Evolutionary conservation across 768 basidiomycete species (phyloP).

Genomic region (Lactarius evosmus): DNA sequence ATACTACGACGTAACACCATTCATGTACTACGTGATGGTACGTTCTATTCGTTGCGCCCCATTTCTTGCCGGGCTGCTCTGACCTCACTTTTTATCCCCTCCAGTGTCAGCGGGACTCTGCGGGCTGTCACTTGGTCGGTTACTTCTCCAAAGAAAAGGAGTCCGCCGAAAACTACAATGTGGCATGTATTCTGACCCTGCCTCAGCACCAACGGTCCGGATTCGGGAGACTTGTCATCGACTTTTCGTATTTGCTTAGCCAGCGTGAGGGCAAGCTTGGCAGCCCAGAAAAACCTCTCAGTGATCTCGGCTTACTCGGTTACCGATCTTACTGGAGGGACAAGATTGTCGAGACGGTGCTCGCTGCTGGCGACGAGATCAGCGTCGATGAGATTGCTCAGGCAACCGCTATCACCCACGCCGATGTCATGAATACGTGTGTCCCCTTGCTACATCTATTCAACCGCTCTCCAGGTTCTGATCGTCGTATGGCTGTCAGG

Average conservation of each 20-base stretch:
- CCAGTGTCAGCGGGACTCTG: slow-evolving; percentile 79
- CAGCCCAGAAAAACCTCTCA: slow-evolving; percentile 95
- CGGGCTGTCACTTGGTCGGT: slow-evolving; percentile 91
- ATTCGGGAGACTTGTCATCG: slow-evolving; percentile 92
- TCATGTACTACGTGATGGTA: slow-evolving; percentile 99
- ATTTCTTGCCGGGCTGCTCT: background rate
- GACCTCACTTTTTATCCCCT: slow-evolving; percentile 19
- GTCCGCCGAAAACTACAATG: slow-evolving; percentile 95
- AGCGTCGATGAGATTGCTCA: slow-evolving; percentile 97
- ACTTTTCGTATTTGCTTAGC: slow-evolving; percentile 97
- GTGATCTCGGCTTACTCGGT: slow-evolving; percentile 86
- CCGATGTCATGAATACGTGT: slow-evolving; percentile 98
- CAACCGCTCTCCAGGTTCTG: background rate
- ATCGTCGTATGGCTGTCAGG: slow-evolving; percentile 43
- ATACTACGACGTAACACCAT: slow-evolving; percentile 99
- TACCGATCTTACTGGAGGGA: slow-evolving; percentile 98
- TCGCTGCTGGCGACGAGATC: slow-evolving; percentile 66
- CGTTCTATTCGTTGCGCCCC: slow-evolving; percentile 27
- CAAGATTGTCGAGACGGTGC: slow-evolving; percentile 86
- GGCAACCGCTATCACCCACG: slow-evolving; percentile 90
- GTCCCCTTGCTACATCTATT: slow-evolving; percentile 36
- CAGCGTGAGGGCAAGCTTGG: slow-evolving; percentile 96
- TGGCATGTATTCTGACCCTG: slow-evolving; percentile 97
- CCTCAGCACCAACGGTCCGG: slow-evolving; percentile 97
- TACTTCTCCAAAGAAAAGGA: slow-evolving; percentile 99